Evolutionary conservation across 306 rosid species (phyloP), one percentile per base, ranked within the genome.

Genomic region (Gynostemma pentaphyllum): DNA sequence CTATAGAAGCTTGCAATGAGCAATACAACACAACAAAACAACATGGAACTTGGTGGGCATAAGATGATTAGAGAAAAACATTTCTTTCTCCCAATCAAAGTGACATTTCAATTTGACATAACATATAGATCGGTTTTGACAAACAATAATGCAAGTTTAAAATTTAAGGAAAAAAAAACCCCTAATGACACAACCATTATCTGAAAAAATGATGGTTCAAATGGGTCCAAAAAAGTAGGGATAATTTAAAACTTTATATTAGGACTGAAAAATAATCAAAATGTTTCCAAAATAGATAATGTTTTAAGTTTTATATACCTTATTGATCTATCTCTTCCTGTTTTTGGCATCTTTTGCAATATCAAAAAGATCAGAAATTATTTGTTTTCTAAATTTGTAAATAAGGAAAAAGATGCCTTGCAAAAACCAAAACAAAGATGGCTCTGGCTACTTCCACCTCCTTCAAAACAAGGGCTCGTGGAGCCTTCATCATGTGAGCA

Each of bases 131-230:
- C 36, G 16, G 18, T 14, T 51, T 53, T 28, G 61, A 7, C 40
- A 53, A 53, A 53, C 61, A 53, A 53, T 53, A 53, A 53, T 53
- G 60, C 37, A 52, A 52, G n/a, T n/a, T n/a, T 15, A 28, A 5
- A 14, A 13, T 34, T 34, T 4, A 49, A 50, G 4, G 24, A 14
- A 49, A 21, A 28, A 23, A 50, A 34, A 23, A 27, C 16, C 21
- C 37, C 60, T 52, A n/a, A n/a, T n/a, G n/a, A n/a, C n/a, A n/a
- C n/a, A n/a, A n/a, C 39, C 60, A 51, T 23, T 50, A 23, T 50
- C 16, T 50, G 10, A 23, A 9, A n/a, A 50, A 50, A 24, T 52
- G 60, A 28, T 27, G 18, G 60, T 52, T 19, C 60, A 52, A 52
- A 52, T 52, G 27, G 26, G 59, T 18, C 22, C 27, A 19, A 10